Percentiles rank a stretch among this genome's conserved stretches.
These are phyloP conservation scores for Grosmannia clavigera DNA, from an alignment of 2,329 filamentous ascomycete genomes.

Conservation along the genomic window DNA sequence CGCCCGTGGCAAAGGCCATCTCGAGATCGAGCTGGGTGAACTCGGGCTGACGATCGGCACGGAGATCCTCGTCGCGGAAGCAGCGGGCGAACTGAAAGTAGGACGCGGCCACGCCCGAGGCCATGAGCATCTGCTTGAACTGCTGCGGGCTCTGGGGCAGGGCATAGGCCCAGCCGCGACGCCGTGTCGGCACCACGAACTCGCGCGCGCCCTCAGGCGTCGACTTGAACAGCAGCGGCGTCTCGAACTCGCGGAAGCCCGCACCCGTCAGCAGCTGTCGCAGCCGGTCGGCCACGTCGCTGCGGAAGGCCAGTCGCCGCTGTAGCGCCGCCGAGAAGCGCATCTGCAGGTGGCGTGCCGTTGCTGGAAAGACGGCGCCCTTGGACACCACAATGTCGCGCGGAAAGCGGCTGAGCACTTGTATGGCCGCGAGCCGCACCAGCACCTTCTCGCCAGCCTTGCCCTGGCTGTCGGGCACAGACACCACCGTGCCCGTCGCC, in stretches of 20 bases:
- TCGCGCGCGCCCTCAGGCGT: constrained; percentile 92
- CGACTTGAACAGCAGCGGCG: constrained; percentile 90
- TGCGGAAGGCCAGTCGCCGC: constrained; percentile 58
- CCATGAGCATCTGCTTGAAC: constrained; percentile 97
- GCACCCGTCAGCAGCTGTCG: constrained; percentile 16
- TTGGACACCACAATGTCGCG: constrained; percentile 64
- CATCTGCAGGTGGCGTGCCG: constrained; percentile 73
- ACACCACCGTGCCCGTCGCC: constrained; percentile 26
- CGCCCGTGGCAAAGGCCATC: constrained; percentile 69
- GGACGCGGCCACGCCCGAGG: constrained; percentile 56
- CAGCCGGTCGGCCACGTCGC: constrained; percentile 22
- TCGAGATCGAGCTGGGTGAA: constrained; percentile 93
- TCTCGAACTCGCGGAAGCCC: constrained; percentile 72
- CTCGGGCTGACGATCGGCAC: constrained; percentile 88
- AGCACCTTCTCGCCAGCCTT: neutral
- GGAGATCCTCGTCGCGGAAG: constrained; percentile 87
- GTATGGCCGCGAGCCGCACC: constrained; percentile 42
- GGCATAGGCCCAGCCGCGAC: constrained; percentile 68
- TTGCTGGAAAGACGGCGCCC: constrained; percentile 60
- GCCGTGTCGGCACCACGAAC: constrained; percentile 81
- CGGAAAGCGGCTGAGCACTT: constrained; percentile 60
- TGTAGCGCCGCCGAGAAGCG: constrained; percentile 58
- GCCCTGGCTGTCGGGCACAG: neutral
- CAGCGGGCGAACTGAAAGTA: constrained; percentile 94
- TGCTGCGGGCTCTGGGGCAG: constrained; percentile 94